Percentiles rank a stretch among this genome's conserved stretches.
Evolutionary conservation across 2,329 filamentous ascomycete species (phyloP).

Genomic region (Trichoderma atroviride): DNA sequence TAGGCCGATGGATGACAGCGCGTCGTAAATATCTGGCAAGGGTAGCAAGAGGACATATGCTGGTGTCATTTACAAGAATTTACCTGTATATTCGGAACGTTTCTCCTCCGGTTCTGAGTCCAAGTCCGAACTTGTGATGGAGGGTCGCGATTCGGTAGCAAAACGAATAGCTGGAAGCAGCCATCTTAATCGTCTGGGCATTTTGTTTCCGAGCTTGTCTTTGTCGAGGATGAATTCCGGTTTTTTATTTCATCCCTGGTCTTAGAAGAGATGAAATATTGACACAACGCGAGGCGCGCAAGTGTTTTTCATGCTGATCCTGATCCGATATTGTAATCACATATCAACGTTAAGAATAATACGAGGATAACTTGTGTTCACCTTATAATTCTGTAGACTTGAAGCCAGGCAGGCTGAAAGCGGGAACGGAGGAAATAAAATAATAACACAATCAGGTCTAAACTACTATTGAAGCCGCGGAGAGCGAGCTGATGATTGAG

Average conservation of each 20-base stretch:
- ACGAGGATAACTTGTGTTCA: no score
- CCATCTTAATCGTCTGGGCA: conserved; percentile 13
- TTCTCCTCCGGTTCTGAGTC: conserved; percentile 8
- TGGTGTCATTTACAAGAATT: not conserved
- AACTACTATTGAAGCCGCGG: not conserved
- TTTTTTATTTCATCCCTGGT: not conserved
- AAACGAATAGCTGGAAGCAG: conserved; percentile 6
- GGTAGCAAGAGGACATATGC: not conserved
- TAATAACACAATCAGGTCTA: not conserved
- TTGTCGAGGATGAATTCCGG: no score
- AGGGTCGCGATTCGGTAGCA: not conserved
- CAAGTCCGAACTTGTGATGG: not conserved
- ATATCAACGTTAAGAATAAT: no score
- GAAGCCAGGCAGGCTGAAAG: not conserved
- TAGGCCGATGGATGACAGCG: not conserved
- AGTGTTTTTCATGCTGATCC: not conserved
- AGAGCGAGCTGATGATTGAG: not conserved
- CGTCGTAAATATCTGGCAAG: conserved; percentile 9
- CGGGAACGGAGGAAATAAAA: not conserved
- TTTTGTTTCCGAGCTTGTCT: not conserved
- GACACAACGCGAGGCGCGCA: not conserved
- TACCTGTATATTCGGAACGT: not conserved
- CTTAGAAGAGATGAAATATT: not conserved
- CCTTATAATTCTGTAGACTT: no score
- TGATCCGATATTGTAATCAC: no score